Conservation (phyloP, 2,329 filamentous ascomycete species). For the Parastagonospora avenae region DNA sequence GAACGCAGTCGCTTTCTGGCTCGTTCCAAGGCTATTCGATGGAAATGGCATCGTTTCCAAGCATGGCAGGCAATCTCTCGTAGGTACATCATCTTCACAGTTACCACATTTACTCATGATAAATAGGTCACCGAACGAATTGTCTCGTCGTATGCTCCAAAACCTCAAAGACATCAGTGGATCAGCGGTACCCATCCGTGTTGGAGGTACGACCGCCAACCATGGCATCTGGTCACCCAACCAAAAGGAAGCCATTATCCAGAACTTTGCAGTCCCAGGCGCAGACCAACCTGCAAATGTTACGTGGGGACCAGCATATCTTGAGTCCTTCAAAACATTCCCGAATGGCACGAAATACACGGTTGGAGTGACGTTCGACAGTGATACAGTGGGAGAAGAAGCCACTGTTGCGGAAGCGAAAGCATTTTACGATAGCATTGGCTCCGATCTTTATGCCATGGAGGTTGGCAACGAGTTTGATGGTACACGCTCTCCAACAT, state of each 20-base stretch:
- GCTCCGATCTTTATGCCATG: conserved; percentile 14
- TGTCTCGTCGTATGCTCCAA: conserved; percentile 21
- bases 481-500: conserved; percentile 3
- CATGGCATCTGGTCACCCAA: conserved; percentile 12
- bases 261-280: conserved; percentile 19
- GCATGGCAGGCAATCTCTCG: conserved; percentile 17
- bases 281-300: conserved; percentile 24
- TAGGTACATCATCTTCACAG: background rate
- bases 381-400: conserved; percentile 14
- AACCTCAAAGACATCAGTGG: conserved; percentile 22
- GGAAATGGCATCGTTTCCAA: conserved; percentile 19
- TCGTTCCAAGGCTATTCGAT: conserved; percentile 21
- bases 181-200: conserved; percentile 15
- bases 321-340: conserved; percentile 27
- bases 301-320: conserved; percentile 17
- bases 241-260: conserved; percentile 20
- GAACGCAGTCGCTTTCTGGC: conserved; percentile 11
- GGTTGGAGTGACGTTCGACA: conserved; percentile 22
- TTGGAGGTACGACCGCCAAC: conserved; percentile 23
- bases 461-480: conserved; percentile 31
- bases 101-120: background rate
- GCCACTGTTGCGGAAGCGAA: conserved; percentile 11
- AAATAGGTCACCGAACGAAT: conserved; percentile 14
- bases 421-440: conserved; percentile 16
- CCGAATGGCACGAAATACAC: conserved; percentile 26